Evolutionary conservation across 2,329 filamentous ascomycete species (phyloP), one percentile per base, ranked within the genome.

Genomic region (Fusarium incarnatum): DNA sequence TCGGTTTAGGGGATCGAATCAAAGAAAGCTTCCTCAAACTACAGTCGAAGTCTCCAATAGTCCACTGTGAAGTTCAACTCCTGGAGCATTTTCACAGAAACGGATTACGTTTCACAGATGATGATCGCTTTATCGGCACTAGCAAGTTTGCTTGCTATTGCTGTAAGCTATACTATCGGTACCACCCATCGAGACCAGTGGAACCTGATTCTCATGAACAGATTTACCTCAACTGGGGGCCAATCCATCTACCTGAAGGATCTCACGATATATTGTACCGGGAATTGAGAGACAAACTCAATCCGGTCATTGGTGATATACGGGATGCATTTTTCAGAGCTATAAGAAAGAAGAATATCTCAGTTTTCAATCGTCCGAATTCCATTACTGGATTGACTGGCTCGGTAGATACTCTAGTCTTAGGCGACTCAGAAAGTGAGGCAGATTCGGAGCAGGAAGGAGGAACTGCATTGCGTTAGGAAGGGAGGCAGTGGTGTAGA

Each of bases 91-190:
- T 53, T 53, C 22, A 53, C 12, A 41, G 37, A 18, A 53, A 22
- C n/a, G 15, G 50, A 42, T 30, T 53, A 5, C 50, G 34, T 15
- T 53, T 42, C 8, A n/a, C 13, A 42, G 25, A 42, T 42, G 13
- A 23, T 37, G 50, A 53, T n/a, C 37, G 37, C 37, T 53, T 53
- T 53, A n/a, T 53, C 18, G 50, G 50, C 50, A 53, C 37, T 41
- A 53, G 25, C n/a, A 42, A 53, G n/a, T 30, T 42, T 42, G 41
- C 34, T 30, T 53, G 50, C 23, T 53, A 23, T 13, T 53, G 23
- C 34, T 53, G n/a, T 18, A 53, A 53, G 18, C 50, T 53, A 4
- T 53, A 53, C 34, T 53, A 42, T 53, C 34, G 37, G 13, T 15
- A 53, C 13, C 25, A 53, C 9, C 50, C 50, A 6, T 53, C 18